Base-by-base conservation (phyloP, 1,284 basidiomycete genomes). In the Irpex lacteus region DNA sequence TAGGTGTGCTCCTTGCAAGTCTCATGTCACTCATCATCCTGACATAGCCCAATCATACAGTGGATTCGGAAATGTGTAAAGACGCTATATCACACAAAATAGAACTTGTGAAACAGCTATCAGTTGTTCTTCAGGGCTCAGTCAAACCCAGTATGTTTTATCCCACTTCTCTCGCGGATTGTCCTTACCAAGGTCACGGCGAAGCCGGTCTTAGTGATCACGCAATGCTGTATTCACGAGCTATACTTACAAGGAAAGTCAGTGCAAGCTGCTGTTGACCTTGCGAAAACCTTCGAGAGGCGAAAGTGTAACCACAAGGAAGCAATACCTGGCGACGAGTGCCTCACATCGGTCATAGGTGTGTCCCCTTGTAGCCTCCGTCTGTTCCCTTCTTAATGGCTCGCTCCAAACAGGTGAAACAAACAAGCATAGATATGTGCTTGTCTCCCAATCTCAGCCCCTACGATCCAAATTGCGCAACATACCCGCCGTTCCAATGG, bases 231-330 rank as follows among this genome's bases (percentile, higher is more conserved):
- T 73, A 93, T 98, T 60, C 89, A 95, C 68, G 92, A 94, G 71
- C 82, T 98, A 1, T 98, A 98, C 77, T 82, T 92, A 1, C 84
- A 90, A 64, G 94, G 93, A 15, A 85, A 84, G 64, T 74, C 82
- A 3, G 82, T 84, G 37, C 94, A 97, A 72, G 76, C 82, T 0
- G 86, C 88, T 0, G 89, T 95, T 0, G 91, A 97, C 72, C 82
- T 98, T 53, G 96, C 97, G 1, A 98, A 98, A 78, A 85, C 80
- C 0, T 98, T 96, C 72, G 97, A 98, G 78, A 84, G 97, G 60
- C 78, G 97, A 66, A 94, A 92, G 77, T 99, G 97, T 75, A 98
- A 98, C 74, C 97, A 99, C 73, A 84, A 89, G 67, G 91, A 95
- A 72, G 82, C 86, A 5, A 90, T 97, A 49, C 83, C 85, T 0